Percentiles rank a stretch among this genome's conserved stretches.
These are phyloP conservation scores for Porphyrellus cyaneotinctus DNA, from an alignment of 768 basidiomycete genomes.

Conservation along the genomic window DNA sequence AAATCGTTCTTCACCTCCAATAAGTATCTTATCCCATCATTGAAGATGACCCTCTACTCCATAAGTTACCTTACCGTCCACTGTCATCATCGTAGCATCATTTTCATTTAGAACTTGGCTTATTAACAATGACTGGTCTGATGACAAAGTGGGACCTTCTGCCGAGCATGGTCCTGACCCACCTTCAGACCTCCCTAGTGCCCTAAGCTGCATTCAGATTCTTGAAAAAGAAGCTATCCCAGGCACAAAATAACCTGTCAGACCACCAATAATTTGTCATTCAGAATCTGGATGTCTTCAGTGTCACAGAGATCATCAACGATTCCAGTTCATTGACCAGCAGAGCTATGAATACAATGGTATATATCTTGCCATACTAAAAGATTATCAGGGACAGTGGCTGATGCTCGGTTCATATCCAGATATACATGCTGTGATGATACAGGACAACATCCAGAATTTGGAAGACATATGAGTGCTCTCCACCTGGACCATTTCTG, in stretches of 20 bases:
- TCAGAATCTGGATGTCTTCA: slow-evolving; percentile 46
- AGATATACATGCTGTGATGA: slow-evolving; percentile 98
- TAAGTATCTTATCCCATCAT: slow-evolving; percentile 78
- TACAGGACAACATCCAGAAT: slow-evolving; percentile 92
- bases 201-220: slow-evolving; percentile 44
- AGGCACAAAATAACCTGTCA: slow-evolving; percentile 53
- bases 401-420: not conserved
- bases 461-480: too few relatives aligned
- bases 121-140: slow-evolving; percentile 73
- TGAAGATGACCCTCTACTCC: slow-evolving; percentile 85
- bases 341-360: slow-evolving; percentile 83
- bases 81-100: not conserved
- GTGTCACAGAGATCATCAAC: slow-evolving; percentile 40
- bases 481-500: too few relatives aligned
- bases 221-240: slow-evolving; percentile 62
- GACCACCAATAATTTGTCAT: slow-evolving; percentile 60
- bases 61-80: slow-evolving; percentile 43
- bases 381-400: not conserved
- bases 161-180: slow-evolving; percentile 1
- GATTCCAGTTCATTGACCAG: slow-evolving; percentile 29
- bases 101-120: slow-evolving; percentile 49
- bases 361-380: slow-evolving; percentile 30
- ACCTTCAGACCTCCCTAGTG: slow-evolving; percentile 31
- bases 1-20: slow-evolving; percentile 71
- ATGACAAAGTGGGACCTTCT: slow-evolving; percentile 24